Percentiles rank a stretch among this genome's conserved stretches.
Evolutionary conservation across 306 rosid species (phyloP).

Genomic region (Quercus agrifolia): DNA sequence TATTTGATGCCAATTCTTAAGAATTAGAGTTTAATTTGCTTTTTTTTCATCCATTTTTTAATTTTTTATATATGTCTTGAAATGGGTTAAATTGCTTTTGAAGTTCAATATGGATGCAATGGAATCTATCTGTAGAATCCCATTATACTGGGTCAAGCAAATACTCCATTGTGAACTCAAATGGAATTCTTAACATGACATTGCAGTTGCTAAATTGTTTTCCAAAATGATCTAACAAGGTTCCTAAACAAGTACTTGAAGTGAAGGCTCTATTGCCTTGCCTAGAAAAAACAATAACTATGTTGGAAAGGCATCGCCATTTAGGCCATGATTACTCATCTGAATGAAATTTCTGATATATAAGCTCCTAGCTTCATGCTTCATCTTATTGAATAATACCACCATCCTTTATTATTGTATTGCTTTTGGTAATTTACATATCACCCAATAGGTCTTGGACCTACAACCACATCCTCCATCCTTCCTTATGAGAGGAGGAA

Average conservation of each 20-base stretch:
- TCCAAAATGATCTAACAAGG: background rate
- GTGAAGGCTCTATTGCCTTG: background rate
- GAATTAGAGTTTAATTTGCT: no score
- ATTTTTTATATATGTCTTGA: no score
- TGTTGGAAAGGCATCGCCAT: background rate
- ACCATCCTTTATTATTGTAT: background rate
- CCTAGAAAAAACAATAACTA: background rate
- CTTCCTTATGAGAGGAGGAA: no score
- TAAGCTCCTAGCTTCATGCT: background rate
- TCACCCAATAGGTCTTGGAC: no score
- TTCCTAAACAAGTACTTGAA: background rate
- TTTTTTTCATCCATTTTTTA: no score
- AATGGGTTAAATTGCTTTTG: no score
- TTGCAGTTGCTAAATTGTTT: background rate
- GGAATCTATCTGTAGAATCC: background rate
- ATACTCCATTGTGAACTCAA: background rate
- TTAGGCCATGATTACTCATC: background rate
- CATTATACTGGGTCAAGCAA: background rate
- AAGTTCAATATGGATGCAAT: no score
- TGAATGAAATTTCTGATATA: background rate
- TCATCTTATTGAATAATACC: background rate
- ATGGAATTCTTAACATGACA: background rate
- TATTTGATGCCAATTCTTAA: no score
- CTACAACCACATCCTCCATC: no score
- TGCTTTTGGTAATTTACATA: no score